Base-by-base conservation (phyloP, 805 yeast species). In the Candida insectalens region DNA sequence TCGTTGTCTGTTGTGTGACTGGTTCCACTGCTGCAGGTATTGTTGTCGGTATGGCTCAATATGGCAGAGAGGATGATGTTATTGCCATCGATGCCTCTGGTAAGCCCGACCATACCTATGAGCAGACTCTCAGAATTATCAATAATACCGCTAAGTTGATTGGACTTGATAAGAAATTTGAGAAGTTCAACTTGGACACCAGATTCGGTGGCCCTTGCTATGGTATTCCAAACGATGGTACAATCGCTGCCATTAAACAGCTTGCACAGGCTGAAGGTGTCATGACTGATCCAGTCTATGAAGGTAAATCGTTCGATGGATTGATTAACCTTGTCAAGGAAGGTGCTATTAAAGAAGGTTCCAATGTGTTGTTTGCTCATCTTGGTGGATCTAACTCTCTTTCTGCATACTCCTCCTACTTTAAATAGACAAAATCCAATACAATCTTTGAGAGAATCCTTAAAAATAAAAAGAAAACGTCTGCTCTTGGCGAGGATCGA, bases 41-140 rank as follows among this genome's bases (percentile, higher is more conserved):
- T 25, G 45, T 56, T 23, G 52, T 51, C 9, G 60, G 60, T 25
- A 50, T 55, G 46, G 60, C 60, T 9, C 49, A 49, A 37, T 54
- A 53, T 29, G 57, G 59, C 33, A 49, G 60, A 44, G 53, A 50
- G 38, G 44, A 40, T 10, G 57, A 48, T 40, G 59, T 56, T 27
- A 54, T 55, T 39, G 61, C 61, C 19, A 54, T 56, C 35, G 61
- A 56, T 44, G 61, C 59, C 13, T 51, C 59, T 8, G 53, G 52
- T 41, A 51, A 51, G 5, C 60, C 60, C n/a, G 59, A 53, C 29
- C 43, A 55, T 35, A 56, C 60, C n/a, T 46, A 49, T 27, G 51
- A 43, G 12, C 61, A 55, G 43, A 54, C 59, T 2, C 42, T 55
- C 31, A 51, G 57, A 44, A 55, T 55, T 31, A 57, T 55, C 17